These are phyloP conservation scores for Penicillium coprophilum DNA, from an alignment of 495 filamentous ascomycete genomes.

Conservation along the genomic window DNA sequence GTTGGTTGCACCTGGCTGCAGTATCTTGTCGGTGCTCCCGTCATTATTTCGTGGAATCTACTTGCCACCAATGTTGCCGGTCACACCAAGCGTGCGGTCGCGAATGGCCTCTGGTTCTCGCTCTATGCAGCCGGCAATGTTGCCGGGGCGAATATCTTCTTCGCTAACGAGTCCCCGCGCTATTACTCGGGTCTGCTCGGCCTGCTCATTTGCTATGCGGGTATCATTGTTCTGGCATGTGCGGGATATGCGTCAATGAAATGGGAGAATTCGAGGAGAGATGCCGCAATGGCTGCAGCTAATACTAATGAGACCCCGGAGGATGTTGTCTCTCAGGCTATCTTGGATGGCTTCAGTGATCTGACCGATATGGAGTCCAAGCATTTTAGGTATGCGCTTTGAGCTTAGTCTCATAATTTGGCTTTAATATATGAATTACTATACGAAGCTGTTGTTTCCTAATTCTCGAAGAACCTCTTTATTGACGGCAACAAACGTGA, in stretches of 20 bases:
- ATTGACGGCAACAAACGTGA: no score
- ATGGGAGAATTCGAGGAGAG: constrained; percentile 30
- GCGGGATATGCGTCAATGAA: constrained; percentile 30
- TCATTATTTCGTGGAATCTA: constrained; percentile 56
- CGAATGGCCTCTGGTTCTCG: constrained; percentile 42
- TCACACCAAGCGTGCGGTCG: constrained; percentile 61
- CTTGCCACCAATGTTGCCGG: constrained; percentile 62
- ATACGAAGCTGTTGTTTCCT: no score
- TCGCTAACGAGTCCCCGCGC: constrained; percentile 36
- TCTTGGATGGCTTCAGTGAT: constrained; percentile 46
- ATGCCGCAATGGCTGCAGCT: constrained; percentile 18
- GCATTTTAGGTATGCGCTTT: constrained; percentile 45
- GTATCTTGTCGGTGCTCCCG: constrained; percentile 43
- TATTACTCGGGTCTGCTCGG: constrained; percentile 38
- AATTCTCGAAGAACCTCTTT: no score
- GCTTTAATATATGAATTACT: background rate
- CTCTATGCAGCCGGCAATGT: constrained; percentile 43
- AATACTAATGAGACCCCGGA: constrained; percentile 17
- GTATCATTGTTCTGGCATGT: constrained; percentile 28
- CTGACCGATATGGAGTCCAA: constrained; percentile 50
- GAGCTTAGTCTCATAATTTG: constrained; percentile 1
- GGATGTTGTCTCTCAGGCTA: constrained; percentile 22
- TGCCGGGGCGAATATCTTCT: constrained; percentile 48
- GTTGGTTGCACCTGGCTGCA: constrained; percentile 56
- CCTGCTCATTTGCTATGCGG: constrained; percentile 37